Base-by-base conservation (phyloP, 176 grass and related monocot genomes). In the Avena insularis region DNA sequence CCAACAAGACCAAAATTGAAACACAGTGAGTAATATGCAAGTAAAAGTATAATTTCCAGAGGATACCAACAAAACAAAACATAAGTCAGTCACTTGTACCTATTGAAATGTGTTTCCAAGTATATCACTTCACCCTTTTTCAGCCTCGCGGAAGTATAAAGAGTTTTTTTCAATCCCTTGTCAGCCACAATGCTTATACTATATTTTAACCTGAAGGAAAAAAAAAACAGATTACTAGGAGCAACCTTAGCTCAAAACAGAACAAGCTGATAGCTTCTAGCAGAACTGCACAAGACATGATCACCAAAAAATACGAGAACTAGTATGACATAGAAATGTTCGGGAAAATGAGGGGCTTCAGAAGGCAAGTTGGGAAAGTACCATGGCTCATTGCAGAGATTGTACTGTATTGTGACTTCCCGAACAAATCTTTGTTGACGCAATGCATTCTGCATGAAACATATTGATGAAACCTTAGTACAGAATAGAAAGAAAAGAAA, bases 381-480 rank as follows among this genome's bases (percentile, higher is more conserved):
- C 96, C 96, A 98, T 87, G 96, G 96, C 36, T 98, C 96, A 61
- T 94, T 98, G 82, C 93, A 98, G 50, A 98, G 96, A 87, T 93
- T 98, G 79, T 95, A 98, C 79, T 95, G 93, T 85, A 98, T 92
- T 46, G 96, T 98, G 43, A 98, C 96, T 87, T 98, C 96, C 45
- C 93, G 91, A 35, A 95, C 91, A 91, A 94, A 98, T 82, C 90
- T 95, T 85, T 98, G 93, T 53, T 98, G 93, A n/a, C 91, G 91
- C 67, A 95, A 92, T 67, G 96, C 96, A 91, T 98, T 95, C 96
- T 98, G 88, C 51, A 91, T 84, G 60, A 87, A 84, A 14, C 58
- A 73, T 79, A 76, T 71, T 54, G 68, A 63, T 16, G 48, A 76
- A 86, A 19, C 27, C 35, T 67, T 43, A 43, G 40, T 43, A 43